Base-by-base conservation (phyloP, 2,329 filamentous ascomycete genomes). In the Neophaeococcomyces aloes region DNA sequence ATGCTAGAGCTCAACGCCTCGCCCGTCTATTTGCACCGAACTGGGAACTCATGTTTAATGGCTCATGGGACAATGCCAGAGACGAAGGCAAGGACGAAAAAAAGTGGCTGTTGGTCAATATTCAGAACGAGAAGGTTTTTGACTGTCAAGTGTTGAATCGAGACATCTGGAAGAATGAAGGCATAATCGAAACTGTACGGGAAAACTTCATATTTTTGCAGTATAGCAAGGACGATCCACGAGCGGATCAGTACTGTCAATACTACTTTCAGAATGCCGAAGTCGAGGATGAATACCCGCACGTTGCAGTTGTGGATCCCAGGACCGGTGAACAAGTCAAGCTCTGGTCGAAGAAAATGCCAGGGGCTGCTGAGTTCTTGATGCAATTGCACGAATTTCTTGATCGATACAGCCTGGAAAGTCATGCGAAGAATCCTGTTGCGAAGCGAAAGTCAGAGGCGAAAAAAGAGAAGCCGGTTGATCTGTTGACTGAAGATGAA, bases 201-300 rank as follows among this genome's bases (percentile, higher is more conserved):
- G 89, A 95, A 59, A 88, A 93, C 65, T 98, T 98, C 61, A 75
- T 98, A 53, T 98, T 98, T 64, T 68, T 98, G 56, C 91, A 98
- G 59, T 96, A 91, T 66, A 79, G 81, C 54, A 94, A 94, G 64
- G 80, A 86, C 51, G 87, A 93, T 54, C 75, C 78, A 0, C 75
- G 80, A 29, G 86, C 85, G 0, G 71, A 78, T 51, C 79, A 86
- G 52, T 98, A 94, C 62, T 71, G 93, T 48, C 84, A 85, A 44
- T 94, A 94, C 63, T 98, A 98, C 67, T 88, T 96, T 59, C 75
- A 78, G 43, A 70, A 71, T 33, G 78, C 83, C 53, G 86, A 94
- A 56, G 83, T 83, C 57, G 75, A 79, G n/a, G 83, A 89, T 57
- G 87, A 88, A 54, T 98, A 93, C 60, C 91, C 91, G 4, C 88